Evolutionary conservation across 2,329 filamentous ascomycete genomes (phyloP).

Genomic region (Pseudogymnoascus sp.): DNA sequence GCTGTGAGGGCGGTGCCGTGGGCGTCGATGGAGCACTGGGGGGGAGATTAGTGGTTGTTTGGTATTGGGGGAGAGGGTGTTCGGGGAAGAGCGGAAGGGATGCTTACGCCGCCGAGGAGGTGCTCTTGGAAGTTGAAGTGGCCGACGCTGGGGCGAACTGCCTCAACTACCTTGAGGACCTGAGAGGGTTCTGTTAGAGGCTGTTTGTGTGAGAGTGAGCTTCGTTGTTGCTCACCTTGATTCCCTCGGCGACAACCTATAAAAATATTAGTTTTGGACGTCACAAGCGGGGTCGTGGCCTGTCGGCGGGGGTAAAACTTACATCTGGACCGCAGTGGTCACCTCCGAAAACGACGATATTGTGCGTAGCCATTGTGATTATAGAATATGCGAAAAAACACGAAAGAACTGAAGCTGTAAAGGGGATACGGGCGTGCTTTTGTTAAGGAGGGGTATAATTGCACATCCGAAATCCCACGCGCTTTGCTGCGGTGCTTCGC

Average conservation of each 20-base stretch:
- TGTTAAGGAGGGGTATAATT: slow-evolving; percentile 6
- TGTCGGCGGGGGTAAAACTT: slow-evolving; percentile 27
- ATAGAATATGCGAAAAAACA: neutral
- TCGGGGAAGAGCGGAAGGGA: neutral
- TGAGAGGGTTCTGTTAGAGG: slow-evolving; percentile 31
- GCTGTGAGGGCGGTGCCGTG: slow-evolving; percentile 73
- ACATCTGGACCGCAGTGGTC: slow-evolving; percentile 86
- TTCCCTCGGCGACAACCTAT: slow-evolving; percentile 72
- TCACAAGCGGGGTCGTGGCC: neutral
- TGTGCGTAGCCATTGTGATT: slow-evolving; percentile 57
- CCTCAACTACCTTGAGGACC: slow-evolving; percentile 74
- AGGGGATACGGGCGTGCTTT: neutral
- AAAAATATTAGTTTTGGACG: slow-evolving; percentile 22
- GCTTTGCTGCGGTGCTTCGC: slow-evolving; percentile 3
- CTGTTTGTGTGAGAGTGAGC: neutral
- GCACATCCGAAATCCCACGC: slow-evolving; percentile 1
- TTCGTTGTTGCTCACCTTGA: slow-evolving; percentile 57
- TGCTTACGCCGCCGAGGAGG: slow-evolving; percentile 79
- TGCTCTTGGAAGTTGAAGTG: slow-evolving; percentile 89
- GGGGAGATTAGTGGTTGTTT: neutral
- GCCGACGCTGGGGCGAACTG: slow-evolving; percentile 56
- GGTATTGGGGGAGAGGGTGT: slow-evolving; percentile 9
- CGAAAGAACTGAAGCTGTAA: neutral
- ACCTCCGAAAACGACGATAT: slow-evolving; percentile 73
- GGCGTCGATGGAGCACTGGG: slow-evolving; percentile 78